Evolutionary conservation across 2,329 filamentous ascomycete species (phyloP).

Genomic region (Penicillium sp.): DNA sequence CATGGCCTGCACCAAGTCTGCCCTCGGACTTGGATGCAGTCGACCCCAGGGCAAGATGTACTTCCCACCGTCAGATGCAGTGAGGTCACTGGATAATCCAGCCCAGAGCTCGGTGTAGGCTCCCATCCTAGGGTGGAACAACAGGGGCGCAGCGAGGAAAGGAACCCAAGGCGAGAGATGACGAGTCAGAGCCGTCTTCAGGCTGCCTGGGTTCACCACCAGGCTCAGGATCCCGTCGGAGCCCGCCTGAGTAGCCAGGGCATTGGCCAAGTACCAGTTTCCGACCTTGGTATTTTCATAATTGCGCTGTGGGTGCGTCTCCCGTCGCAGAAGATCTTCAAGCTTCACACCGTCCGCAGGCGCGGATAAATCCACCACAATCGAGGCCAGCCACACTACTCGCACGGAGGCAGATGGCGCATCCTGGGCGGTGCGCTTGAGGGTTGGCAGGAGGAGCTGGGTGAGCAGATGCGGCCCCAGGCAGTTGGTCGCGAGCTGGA

Average conservation of each 20-base stretch:
- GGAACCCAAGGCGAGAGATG: too few species aligned
- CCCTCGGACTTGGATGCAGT: too few species aligned
- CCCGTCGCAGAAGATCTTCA: too few species aligned
- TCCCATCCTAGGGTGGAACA: slow-evolving; percentile 7
- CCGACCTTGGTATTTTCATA: slow-evolving; percentile 14
- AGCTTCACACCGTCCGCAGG: neutral
- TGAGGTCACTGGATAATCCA: slow-evolving; percentile 3
- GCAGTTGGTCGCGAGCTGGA: slow-evolving; percentile 40
- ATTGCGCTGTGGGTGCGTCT: too few species aligned
- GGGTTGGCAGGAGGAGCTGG: slow-evolving; percentile 32
- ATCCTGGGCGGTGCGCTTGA: neutral
- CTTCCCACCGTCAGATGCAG: too few species aligned
- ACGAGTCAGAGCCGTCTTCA: slow-evolving; percentile 8
- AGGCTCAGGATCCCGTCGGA: slow-evolving; percentile 9
- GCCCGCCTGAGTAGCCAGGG: neutral
- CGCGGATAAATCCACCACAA: slow-evolving; percentile 8
- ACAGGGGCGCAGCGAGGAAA: slow-evolving; percentile 1
- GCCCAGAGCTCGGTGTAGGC: slow-evolving; percentile 14
- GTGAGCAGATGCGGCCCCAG: slow-evolving; percentile 41
- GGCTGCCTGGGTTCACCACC: slow-evolving; percentile 10
- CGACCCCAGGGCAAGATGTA: too few species aligned
- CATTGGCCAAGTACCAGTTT: slow-evolving; percentile 11
- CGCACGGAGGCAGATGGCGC: slow-evolving; percentile 4
- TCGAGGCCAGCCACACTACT: slow-evolving; percentile 11
- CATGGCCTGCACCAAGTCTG: too few species aligned